These are phyloP conservation scores for Geotrichum aggregatum DNA, from an alignment of 1,139 yeast genomes.

Conservation along the genomic window DNA sequence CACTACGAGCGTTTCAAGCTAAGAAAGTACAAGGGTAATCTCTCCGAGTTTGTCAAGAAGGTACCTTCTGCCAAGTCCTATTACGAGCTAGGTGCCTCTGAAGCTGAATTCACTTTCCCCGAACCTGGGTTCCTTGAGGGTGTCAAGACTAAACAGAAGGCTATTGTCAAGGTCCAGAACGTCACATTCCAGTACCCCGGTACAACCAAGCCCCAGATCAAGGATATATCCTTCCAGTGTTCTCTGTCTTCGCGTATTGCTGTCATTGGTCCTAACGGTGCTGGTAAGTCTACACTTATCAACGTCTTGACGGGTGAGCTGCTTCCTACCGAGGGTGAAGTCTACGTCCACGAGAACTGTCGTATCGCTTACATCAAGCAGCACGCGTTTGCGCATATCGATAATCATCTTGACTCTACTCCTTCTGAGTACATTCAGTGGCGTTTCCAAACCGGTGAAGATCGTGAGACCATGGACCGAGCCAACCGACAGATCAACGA, in stretches of 20 bases:
- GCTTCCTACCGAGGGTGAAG: slow-evolving; percentile 96
- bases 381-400: slow-evolving; percentile 99
- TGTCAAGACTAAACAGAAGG: slow-evolving; percentile 99
- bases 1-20: slow-evolving; percentile 99
- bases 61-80: slow-evolving; percentile 98
- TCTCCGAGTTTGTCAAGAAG: slow-evolving; percentile 95
- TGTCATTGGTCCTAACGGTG: slow-evolving; percentile 99
- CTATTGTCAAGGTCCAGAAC: slow-evolving; percentile 94
- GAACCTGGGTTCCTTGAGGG: slow-evolving; percentile 99
- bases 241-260: slow-evolving; percentile 99
- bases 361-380: slow-evolving; percentile 99
- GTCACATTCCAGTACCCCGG: slow-evolving; percentile 99
- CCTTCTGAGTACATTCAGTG: slow-evolving; percentile 99
- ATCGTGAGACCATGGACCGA: slow-evolving; percentile 99
- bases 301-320: slow-evolving; percentile 99
- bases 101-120: slow-evolving; percentile 93
- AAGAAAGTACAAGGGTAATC: slow-evolving; percentile 99
- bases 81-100: slow-evolving; percentile 98
- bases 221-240: slow-evolving; percentile 93
- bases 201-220: slow-evolving; percentile 90
- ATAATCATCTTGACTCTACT: slow-evolving; percentile 96
- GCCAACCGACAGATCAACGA: slow-evolving; percentile 98
- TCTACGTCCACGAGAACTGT: slow-evolving; percentile 98
- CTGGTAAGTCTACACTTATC: slow-evolving; percentile 98
- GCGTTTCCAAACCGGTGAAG: slow-evolving; percentile 99